Percentiles rank a stretch among this genome's conserved stretches.
Evolutionary conservation across 2,329 filamentous ascomycete genomes (phyloP).

Genomic region (Phaeosphaeriaceae sp.): DNA sequence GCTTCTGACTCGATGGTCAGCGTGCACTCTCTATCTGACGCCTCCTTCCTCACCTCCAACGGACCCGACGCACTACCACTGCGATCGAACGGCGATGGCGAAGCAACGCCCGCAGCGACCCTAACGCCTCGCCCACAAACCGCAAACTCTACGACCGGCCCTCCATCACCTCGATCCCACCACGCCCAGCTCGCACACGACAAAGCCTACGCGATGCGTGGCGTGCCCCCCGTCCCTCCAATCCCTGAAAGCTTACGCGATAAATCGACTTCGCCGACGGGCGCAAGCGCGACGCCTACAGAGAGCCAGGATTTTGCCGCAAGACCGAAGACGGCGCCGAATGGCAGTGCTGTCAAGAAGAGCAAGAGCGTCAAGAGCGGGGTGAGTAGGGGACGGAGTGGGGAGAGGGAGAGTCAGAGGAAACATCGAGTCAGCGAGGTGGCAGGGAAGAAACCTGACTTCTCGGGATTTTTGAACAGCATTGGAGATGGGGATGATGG

Average conservation of each 20-base stretch:
- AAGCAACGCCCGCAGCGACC: slow-evolving; percentile 31
- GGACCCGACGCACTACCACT: slow-evolving; percentile 9
- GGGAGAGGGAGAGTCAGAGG: slow-evolving; percentile 21
- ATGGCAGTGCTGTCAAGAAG: slow-evolving; percentile 25
- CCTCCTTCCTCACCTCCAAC: slow-evolving; percentile 55
- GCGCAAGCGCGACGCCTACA: background rate
- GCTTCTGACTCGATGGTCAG: slow-evolving; percentile 74
- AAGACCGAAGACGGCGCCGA: slow-evolving; percentile 34
- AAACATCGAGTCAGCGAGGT: slow-evolving; percentile 22
- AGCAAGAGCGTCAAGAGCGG: slow-evolving; percentile 38
- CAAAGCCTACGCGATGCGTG: slow-evolving; percentile 19
- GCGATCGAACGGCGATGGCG: slow-evolving; percentile 11
- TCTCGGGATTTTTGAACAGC: slow-evolving; percentile 44
- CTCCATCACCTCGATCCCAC: slow-evolving; percentile 6
- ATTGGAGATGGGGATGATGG: slow-evolving; percentile 40
- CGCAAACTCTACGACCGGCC: slow-evolving; percentile 6
- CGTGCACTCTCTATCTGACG: slow-evolving; percentile 73
- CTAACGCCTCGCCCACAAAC: slow-evolving; percentile 28
- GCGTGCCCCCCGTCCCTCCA: slow-evolving; percentile 43
- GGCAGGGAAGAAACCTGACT: slow-evolving; percentile 32
- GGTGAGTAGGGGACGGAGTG: slow-evolving; percentile 26
- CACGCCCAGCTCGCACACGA: slow-evolving; percentile 21
- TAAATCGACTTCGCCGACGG: slow-evolving; percentile 12
- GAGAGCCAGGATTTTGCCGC: slow-evolving; percentile 21
- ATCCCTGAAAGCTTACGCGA: slow-evolving; percentile 40